Evolutionary conservation across 2,329 filamentous ascomycete genomes (phyloP).

Genomic region (Aspergillus udagawae): DNA sequence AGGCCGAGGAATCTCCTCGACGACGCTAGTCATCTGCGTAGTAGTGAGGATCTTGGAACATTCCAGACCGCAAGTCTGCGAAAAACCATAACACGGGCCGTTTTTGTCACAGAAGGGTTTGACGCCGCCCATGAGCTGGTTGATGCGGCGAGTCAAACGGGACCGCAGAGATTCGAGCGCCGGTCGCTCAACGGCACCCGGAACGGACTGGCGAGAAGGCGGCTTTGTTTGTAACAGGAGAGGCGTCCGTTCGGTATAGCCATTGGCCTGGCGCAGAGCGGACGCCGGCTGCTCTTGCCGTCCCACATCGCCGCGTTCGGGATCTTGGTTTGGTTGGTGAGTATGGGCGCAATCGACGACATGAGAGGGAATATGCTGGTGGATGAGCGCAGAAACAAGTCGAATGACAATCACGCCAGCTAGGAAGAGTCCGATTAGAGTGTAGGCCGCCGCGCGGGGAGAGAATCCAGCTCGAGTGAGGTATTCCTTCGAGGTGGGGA

Average conservation of each 20-base stretch:
- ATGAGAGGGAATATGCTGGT: conserved; percentile 47
- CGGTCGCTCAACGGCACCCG: conserved; percentile 17
- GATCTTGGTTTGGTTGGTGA: conserved; percentile 36
- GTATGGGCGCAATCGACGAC: conserved; percentile 48
- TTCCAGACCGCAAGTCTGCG: conserved; percentile 58
- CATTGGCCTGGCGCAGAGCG: conserved; percentile 6
- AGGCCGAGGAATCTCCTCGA: conserved; percentile 14
- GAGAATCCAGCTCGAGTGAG: conserved; percentile 65
- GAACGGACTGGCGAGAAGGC: conserved; percentile 19
- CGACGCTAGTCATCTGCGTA: conserved; percentile 6
- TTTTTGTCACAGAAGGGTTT: conserved; percentile 53
- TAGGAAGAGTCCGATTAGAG: conserved; percentile 45
- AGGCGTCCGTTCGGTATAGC: conserved; percentile 28
- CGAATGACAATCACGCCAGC: conserved; percentile 46
- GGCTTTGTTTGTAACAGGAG: conserved; percentile 17
- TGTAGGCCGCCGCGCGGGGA: conserved; percentile 58
- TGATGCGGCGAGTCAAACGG: conserved; percentile 40
- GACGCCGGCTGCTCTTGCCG: conserved; percentile 16
- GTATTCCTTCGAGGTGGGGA: conserved; percentile 79
- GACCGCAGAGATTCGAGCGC: conserved; percentile 29
- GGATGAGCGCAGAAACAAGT: conserved; percentile 42
- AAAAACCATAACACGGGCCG: conserved; percentile 59
- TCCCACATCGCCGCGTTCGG: conserved; percentile 26
- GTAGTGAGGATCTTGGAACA: conserved; percentile 49
- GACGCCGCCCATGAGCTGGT: conserved; percentile 46